Evolutionary conservation across 2,329 filamentous ascomycete genomes (phyloP), one percentile per base, ranked within the genome.

Genomic region (Penicillium corylophilum): DNA sequence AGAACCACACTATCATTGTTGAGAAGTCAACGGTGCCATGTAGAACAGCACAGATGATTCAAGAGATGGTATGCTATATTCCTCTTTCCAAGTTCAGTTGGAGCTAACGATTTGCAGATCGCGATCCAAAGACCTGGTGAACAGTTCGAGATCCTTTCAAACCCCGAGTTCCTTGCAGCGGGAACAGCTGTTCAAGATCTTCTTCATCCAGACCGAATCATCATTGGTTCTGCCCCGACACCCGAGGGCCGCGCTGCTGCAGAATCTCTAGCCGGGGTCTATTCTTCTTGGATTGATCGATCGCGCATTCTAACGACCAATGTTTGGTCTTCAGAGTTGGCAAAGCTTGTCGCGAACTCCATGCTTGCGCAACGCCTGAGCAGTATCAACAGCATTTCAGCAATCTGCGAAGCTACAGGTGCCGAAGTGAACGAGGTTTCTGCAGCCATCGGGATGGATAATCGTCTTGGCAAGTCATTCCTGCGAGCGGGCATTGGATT

Each of bases 21-120:
- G 88, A 92, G 74, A 93, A 92, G 75, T 87, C 83, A 47, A 93
- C 89, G 0, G 88, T 92, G 24, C 89, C 88, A 3, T 89, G 86
- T 68, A 78, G 85, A 56, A 90, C 88, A 6, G 86, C 87, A 1
- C 80, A 89, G 59, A 80, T 84, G 44, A 83, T 91, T 29, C 79
- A 82, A 62, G 81, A 86, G 56, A 89, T 85, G 57, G 83, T 89
- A 71, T 71, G 80, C 9, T 35, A 6, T 35, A 28, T 35, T 5
- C 1, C 16, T 52, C 16, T 31, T 28, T 36, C 24, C 35, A 15
- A 16, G 20, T 4, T 16, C 4, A 3, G 23, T 10, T 15, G 33
- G 13, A 16, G 22, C 7, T 46, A n/a, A 22, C 15, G n/a, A 41
- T 24, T 26, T 53, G 44, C 48, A 60, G 35, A 48, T 61, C 51